Conservation (phyloP, 1,284 basidiomycete species). For the Megacollybia platyphylla region DNA sequence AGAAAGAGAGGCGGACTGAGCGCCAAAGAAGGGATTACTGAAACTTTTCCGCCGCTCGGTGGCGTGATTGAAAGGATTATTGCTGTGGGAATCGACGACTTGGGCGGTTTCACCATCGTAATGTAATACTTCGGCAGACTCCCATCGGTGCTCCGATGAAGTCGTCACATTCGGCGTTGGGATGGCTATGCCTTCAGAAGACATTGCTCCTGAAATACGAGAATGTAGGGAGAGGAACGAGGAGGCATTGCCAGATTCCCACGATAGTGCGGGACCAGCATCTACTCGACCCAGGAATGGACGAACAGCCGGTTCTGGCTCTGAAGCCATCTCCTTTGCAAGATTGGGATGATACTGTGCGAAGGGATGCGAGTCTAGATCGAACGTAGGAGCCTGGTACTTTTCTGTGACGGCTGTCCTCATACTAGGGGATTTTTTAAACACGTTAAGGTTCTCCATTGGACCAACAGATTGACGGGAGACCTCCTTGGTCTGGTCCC, state of each 20-base stretch:
- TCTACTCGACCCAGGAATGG: constrained; percentile 28
- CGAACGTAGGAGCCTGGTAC: constrained; percentile 23
- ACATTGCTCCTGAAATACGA: constrained; percentile 24
- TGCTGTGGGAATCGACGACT: constrained; percentile 9
- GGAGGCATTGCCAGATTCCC: constrained; percentile 42
- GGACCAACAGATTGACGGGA: constrained; percentile 17
- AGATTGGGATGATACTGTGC: constrained; percentile 41
- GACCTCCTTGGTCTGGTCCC: constrained; percentile 26
- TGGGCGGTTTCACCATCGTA: constrained; percentile 20
- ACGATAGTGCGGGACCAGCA: constrained; percentile 28
- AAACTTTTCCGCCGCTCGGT: constrained; percentile 23
- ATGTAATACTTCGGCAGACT: constrained; percentile 56
- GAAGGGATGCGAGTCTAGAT: constrained; percentile 22
- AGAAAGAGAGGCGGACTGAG: constrained; percentile 14
- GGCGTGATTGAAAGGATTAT: constrained; percentile 30
- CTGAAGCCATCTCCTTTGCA: constrained; percentile 33
- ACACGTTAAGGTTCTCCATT: constrained; percentile 51
- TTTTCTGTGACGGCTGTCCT: constrained; percentile 34
- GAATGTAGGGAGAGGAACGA: constrained; percentile 28
- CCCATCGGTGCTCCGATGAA: constrained; percentile 46
- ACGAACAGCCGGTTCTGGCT: constrained; percentile 22
- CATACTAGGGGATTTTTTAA: constrained; percentile 50
- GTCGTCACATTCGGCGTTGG: constrained; percentile 42
- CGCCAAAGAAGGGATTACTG: constrained; percentile 60
- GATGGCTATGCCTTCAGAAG: constrained; percentile 38